Evolutionary conservation across 495 filamentous ascomycete species (phyloP).

Genomic region (Penicillium desertorum): DNA sequence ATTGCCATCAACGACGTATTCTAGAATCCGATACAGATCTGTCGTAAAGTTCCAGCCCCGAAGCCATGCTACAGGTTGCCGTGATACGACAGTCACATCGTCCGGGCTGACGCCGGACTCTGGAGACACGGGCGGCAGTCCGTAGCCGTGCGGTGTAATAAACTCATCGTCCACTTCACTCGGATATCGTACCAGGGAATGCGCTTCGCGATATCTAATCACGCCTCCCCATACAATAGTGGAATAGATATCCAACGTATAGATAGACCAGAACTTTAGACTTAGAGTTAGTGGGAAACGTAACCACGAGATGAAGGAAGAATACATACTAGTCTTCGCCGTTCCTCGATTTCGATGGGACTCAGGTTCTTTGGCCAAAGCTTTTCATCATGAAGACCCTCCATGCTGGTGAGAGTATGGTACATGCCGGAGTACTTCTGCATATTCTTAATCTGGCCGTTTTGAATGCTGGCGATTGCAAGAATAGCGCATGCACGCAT

Average conservation of each 20-base stretch:
- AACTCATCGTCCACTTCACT: constrained; percentile 46
- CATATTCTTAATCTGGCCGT: constrained; percentile 46
- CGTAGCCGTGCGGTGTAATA: constrained; percentile 32
- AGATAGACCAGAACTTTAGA: constrained; percentile 53
- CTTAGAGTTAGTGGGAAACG: not conserved
- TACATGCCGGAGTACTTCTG: constrained; percentile 51
- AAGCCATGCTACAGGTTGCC: constrained; percentile 41
- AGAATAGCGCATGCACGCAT: constrained; percentile 49
- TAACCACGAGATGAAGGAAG: not conserved
- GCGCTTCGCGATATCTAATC: constrained; percentile 45
- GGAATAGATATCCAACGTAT: constrained; percentile 51
- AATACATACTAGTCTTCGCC: constrained; percentile 43
- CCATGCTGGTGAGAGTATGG: constrained; percentile 44
- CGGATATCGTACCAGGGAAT: constrained; percentile 46
- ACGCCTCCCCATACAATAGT: constrained; percentile 49
- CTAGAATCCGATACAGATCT: constrained; percentile 51
- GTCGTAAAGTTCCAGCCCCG: constrained; percentile 54
- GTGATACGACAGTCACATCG: constrained; percentile 15
- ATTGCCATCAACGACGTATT: constrained; percentile 44
- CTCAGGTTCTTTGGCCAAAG: constrained; percentile 48
- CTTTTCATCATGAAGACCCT: constrained; percentile 49
- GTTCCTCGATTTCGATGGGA: constrained; percentile 46
- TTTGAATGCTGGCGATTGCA: constrained; percentile 48
- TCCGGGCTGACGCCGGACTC: constrained; percentile 11
- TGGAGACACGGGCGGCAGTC: constrained; percentile 21